Evolutionary conservation across 2,329 filamentous ascomycete genomes (phyloP), one percentile per base, ranked within the genome.

Genomic region (Neoscytalidium dimidiatum): DNA sequence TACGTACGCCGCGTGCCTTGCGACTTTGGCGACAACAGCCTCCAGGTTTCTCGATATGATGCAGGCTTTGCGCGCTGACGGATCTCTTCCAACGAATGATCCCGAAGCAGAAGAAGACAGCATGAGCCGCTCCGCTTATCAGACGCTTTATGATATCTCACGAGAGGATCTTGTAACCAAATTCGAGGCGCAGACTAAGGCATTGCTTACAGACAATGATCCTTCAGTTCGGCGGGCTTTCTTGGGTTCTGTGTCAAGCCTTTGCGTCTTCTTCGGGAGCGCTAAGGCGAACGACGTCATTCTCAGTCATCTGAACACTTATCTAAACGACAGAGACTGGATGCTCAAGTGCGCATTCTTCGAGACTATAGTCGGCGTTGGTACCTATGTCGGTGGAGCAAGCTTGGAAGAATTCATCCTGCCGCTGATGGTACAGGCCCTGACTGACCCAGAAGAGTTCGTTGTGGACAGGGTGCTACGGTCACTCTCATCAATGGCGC

Each of bases 291-390:
- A 96, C 75, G 95, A 99, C 73, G 92, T 99, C n/a, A 89, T 99
- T 17, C 82, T 99, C 23, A 96, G 93, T 33, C 95, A 99, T 79
- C 82, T 99, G 29, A 98, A 98, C 73, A 99, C 95, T 0, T 99
- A 99, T 72, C 81, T 99, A 8, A 99, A 99, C 70, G 95, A 98
- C 71, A 88, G 90, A 46, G 94, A 99, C 75, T 99, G 95, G 95
- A 92, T 92, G 75, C 81, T 99, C 33, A 97, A 97, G 76, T 97
- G 93, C 71, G 93, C 94, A 2, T 98, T 98, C 74, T 97, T 99
- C 72, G 94, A 97, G 73, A 92, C 93, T 0, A 92, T 98, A 28
- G 92, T 98, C 17, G 94, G 94, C 3, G 94, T 99, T 68, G 92
- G 94, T 3, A 88, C 92, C 1, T 97, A 97, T 70, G 86, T 98